phyloP scores from a whole-genome alignment of 805 yeast genomes.

The Kodamaea neixiangensis region DNA sequence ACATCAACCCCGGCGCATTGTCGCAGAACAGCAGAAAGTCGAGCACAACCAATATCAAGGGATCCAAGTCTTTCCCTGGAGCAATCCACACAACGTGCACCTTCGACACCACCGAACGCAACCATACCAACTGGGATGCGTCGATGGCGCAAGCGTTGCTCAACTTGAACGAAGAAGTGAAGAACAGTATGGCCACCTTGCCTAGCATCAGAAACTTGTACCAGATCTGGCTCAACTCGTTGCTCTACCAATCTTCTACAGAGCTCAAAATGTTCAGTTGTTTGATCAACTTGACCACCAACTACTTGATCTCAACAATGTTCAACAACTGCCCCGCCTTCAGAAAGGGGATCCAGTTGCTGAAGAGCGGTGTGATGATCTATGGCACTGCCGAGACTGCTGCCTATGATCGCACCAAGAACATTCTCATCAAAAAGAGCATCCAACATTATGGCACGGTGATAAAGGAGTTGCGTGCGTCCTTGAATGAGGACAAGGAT shows the following conservation, averaged over 20 bases:
- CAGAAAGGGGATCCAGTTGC: not conserved
- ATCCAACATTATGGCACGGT: constrained; percentile 39
- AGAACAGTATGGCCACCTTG: constrained; percentile 29
- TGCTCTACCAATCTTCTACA: constrained; percentile 25
- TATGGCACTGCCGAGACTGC: not conserved
- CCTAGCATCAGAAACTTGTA: constrained; percentile 31
- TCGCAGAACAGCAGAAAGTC: not conserved
- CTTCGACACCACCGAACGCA: constrained; percentile 5
- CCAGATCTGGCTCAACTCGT: constrained; percentile 35
- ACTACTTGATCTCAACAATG: constrained; percentile 35
- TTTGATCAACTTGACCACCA: constrained; percentile 40
- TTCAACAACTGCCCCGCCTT: constrained; percentile 18
- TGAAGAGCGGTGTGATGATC: not conserved
- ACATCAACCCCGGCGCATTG: not conserved
- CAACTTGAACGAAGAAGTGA: constrained; percentile 18
- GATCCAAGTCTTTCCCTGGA: constrained; percentile 10
- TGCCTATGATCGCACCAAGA: constrained; percentile 16
- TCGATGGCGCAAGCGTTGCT: constrained; percentile 2
- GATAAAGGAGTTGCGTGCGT: constrained; percentile 32
- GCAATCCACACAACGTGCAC: constrained; percentile 8
- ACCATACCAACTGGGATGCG: constrained; percentile 6
- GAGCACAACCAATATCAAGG: not conserved
- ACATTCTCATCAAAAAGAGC: constrained; percentile 31
- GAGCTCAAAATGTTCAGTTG: constrained; percentile 36
- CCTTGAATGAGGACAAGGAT: constrained; percentile 29